These are phyloP conservation scores for Xylariaceae sp. DNA, from an alignment of 2,329 filamentous ascomycete genomes.

Conservation along the genomic window DNA sequence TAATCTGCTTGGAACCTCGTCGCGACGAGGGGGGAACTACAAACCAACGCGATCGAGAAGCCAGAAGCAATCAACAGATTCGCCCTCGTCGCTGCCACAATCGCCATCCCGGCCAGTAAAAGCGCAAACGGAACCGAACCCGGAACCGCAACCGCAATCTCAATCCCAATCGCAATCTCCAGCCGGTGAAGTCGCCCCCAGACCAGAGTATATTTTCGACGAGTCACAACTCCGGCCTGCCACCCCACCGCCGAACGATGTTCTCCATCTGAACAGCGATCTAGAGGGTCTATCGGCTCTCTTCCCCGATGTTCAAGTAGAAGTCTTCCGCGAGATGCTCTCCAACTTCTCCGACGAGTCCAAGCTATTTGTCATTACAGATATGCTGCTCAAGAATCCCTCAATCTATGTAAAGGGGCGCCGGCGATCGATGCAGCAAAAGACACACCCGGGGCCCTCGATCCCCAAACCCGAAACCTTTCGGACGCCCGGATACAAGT, in stretches of 20 bases:
- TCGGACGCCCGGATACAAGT: slow-evolving; percentile 59
- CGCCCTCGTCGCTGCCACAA: slow-evolving; percentile 13
- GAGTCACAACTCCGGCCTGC: slow-evolving; percentile 47
- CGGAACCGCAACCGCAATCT: neutral
- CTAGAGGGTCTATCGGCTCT: slow-evolving; percentile 64
- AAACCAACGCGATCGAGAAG: slow-evolving; percentile 17
- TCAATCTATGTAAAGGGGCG: slow-evolving; percentile 66
- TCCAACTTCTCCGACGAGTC: slow-evolving; percentile 69
- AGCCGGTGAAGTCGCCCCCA: slow-evolving; percentile 18
- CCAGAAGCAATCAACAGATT: slow-evolving; percentile 16
- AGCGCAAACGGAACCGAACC: neutral
- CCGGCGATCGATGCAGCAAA: slow-evolving; percentile 39
- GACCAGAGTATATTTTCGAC: slow-evolving; percentile 48
- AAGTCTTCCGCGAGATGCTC: slow-evolving; percentile 79
- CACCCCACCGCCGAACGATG: slow-evolving; percentile 51
- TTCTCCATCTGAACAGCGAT: slow-evolving; percentile 63
- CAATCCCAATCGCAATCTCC: slow-evolving; percentile 13
- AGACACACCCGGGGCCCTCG: slow-evolving; percentile 27
- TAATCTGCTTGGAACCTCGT: slow-evolving; percentile 21
- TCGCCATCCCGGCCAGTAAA: slow-evolving; percentile 13
- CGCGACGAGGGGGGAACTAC: slow-evolving; percentile 20
- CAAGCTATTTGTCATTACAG: slow-evolving; percentile 68
- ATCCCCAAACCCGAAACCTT: slow-evolving; percentile 61
- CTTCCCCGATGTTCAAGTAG: slow-evolving; percentile 75
- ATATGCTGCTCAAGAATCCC: slow-evolving; percentile 67